Conservation (phyloP, 768 basidiomycete genomes). For the Hortiboletus campestris region DNA sequence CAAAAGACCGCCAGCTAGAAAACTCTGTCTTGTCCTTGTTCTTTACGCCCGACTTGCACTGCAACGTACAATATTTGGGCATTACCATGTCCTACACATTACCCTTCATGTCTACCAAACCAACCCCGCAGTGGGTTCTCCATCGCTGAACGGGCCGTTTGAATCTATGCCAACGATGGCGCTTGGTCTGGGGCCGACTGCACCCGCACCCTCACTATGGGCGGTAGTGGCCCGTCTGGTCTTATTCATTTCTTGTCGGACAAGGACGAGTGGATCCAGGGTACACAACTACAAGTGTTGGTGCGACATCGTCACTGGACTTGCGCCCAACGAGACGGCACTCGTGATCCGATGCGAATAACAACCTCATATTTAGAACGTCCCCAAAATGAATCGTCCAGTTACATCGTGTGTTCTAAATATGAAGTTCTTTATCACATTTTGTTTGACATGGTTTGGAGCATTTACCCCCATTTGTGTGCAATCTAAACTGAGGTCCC, state of each 20-base stretch:
- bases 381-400: too few species aligned
- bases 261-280: constrained; percentile 29
- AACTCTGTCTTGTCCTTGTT: neutral
- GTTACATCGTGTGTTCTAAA: too few species aligned
- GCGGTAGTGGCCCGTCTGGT: constrained; percentile 41
- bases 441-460: too few species aligned
- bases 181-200: constrained; percentile 29
- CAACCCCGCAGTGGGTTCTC: constrained; percentile 1
- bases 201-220: constrained; percentile 31
- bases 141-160: constrained; percentile 6
- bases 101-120: neutral
- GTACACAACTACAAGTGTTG: neutral
- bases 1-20: neutral
- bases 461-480: too few species aligned
- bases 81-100: constrained; percentile 12
- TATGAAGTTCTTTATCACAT: too few species aligned
- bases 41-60: neutral
- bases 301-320: neutral
- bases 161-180: constrained; percentile 17
- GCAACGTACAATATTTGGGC: neutral
- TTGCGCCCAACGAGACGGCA: neutral
- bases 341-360: neutral
- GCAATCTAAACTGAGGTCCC: too few species aligned
- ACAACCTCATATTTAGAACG: too few species aligned
- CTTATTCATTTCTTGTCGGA: constrained; percentile 32